phyloP scores from a whole-genome alignment of 345 rosid genomes.

The Brassica napus region DNA sequence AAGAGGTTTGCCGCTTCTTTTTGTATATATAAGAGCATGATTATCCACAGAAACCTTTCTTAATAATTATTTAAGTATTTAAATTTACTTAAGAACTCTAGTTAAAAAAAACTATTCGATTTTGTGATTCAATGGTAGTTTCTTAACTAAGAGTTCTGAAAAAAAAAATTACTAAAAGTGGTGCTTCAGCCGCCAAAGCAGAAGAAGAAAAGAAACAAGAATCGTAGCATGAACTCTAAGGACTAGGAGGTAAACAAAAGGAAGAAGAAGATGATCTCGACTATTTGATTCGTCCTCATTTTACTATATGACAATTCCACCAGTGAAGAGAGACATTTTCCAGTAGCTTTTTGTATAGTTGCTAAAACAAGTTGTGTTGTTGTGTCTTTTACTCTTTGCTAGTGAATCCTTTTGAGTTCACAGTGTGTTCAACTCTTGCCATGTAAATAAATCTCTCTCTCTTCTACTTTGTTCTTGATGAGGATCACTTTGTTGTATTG shows the following conservation, averaged over 20 bases:
- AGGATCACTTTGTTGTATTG: constrained; percentile 17
- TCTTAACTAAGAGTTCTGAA: no score
- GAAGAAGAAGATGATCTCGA: constrained; percentile 12
- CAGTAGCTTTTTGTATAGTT: constrained; percentile 36
- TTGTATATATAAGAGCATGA: no score
- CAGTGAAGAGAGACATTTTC: constrained; percentile 18
- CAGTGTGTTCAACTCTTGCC: constrained; percentile 26
- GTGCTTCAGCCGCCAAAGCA: constrained; percentile 87
- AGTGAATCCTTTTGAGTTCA: constrained; percentile 3
- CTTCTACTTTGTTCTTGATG: constrained; percentile 11
- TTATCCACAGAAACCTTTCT: no score
- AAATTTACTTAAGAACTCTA: no score
- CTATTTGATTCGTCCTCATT: constrained; percentile 8
- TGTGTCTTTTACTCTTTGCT: constrained; percentile 31
- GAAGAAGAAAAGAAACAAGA: constrained; percentile 73
- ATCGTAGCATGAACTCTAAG: constrained; percentile 39
- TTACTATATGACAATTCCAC: constrained; percentile 15
- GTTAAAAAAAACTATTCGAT: no score
- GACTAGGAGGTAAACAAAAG: constrained; percentile 17
- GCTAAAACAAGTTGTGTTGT: constrained; percentile 35
- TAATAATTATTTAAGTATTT: no score
- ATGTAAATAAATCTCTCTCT: constrained; percentile 21
- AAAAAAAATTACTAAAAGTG: constrained; percentile 45
- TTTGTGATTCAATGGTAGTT: no score
- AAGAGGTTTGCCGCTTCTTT: no score